Conservation (phyloP, 331 rosid species). For the Dryas integrifolia region DNA sequence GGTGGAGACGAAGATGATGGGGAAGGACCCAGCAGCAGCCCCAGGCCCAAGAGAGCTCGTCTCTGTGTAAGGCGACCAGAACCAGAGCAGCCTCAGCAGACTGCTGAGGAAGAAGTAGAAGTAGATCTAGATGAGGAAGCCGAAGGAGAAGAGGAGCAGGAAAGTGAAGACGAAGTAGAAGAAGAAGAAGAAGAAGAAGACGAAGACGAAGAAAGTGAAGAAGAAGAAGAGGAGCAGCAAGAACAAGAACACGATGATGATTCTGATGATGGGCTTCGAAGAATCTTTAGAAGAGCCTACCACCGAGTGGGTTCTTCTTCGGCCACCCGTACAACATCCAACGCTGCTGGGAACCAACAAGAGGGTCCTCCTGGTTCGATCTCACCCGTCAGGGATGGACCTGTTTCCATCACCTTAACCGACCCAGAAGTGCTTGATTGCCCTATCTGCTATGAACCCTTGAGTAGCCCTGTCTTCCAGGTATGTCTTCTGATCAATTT, state of each 20-base stretch:
- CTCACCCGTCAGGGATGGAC: background rate
- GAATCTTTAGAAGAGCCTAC: background rate
- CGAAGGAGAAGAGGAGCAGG: conserved; percentile 5
- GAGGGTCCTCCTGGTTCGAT: background rate
- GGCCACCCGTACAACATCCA: background rate
- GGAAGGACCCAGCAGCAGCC: conserved; percentile 48
- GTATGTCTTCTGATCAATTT: conserved; percentile 29
- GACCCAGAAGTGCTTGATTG: conserved; percentile 80
- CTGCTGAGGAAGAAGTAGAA: background rate
- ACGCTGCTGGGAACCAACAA: background rate
- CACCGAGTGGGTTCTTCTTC: background rate
- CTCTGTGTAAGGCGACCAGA: background rate
- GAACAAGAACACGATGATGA: no score
- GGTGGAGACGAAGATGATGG: conserved; percentile 46
- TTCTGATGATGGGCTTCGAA: no score
- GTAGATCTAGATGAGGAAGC: background rate
- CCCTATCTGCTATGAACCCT: conserved; percentile 59
- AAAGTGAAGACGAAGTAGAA: background rate
- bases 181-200: conserved; percentile 2
- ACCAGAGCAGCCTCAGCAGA: background rate
- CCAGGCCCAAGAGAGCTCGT: conserved; percentile 33
- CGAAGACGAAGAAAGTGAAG: background rate
- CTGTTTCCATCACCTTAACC: conserved; percentile 35
- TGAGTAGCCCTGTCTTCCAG: conserved; percentile 60
- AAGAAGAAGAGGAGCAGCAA: background rate